phyloP scores from a whole-genome alignment of 169 alveolate species.

The Plasmodium coatneyi region DNA sequence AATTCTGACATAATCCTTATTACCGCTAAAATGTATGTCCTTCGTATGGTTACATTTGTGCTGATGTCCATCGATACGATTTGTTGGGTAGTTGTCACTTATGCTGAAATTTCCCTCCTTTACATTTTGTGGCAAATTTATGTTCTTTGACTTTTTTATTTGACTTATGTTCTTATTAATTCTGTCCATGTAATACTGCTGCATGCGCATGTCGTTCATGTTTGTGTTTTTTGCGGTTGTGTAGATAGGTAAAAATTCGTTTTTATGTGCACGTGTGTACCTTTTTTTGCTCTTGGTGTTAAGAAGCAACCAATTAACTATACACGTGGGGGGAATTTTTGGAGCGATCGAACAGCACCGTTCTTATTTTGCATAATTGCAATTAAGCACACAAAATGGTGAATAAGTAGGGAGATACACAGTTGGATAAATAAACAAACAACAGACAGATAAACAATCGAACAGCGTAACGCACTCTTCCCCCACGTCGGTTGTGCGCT shows the following conservation, averaged over 20 bases:
- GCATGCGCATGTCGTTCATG: slow-evolving; percentile 11
- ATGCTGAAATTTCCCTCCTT: slow-evolving; percentile 1
- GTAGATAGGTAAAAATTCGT: neutral
- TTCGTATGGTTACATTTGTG: neutral
- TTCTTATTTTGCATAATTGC: slow-evolving; percentile 8
- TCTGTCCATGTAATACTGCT: slow-evolving; percentile 45
- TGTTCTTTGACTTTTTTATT: slow-evolving; percentile 43
- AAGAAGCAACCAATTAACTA: neutral
- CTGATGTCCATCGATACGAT: neutral
- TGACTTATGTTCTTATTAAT: slow-evolving; percentile 49
- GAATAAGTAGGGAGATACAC: neutral
- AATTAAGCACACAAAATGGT: neutral
- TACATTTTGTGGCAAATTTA: neutral
- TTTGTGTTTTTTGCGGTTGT: neutral
- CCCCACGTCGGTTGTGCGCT: neutral
- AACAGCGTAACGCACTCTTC: neutral
- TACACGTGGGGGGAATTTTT: neutral
- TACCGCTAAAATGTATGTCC: neutral
- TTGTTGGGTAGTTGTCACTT: slow-evolving; percentile 15
- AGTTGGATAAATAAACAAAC: neutral
- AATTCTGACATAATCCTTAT: neutral
- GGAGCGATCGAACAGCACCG: neutral
- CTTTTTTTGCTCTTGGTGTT: neutral
- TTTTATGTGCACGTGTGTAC: neutral
- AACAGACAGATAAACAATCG: neutral